Evolutionary conservation across 176 grass and related monocot species (phyloP).

Genomic region (Dendrocalamus sinicus): DNA sequence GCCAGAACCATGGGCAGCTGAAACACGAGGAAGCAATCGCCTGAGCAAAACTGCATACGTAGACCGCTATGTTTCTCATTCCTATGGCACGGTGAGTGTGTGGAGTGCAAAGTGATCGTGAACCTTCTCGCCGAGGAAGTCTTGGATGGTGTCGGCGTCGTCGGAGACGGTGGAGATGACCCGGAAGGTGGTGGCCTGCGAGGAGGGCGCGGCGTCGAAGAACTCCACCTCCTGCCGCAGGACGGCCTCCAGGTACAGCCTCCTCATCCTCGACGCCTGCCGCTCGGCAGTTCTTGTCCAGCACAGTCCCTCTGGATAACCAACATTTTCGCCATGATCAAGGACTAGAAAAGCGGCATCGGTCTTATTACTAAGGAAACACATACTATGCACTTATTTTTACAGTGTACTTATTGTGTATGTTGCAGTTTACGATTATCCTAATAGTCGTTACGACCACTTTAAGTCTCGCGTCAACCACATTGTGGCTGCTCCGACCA

Average conservation of each 20-base stretch:
- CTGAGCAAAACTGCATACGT: not conserved
- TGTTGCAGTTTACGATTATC: accelerated
- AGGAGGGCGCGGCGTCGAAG: conserved; percentile 52
- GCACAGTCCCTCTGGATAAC: conserved; percentile 48
- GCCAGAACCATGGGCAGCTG: conserved; percentile 56
- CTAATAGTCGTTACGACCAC: too few species aligned
- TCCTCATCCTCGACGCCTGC: conserved; percentile 57
- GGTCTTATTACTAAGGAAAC: not conserved
- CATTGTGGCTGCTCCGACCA: too few species aligned
- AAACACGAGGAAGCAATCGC: not conserved
- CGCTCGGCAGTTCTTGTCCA: conserved; percentile 61
- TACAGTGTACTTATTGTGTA: not conserved
- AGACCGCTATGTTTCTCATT: not conserved
- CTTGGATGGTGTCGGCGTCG: conserved; percentile 65
- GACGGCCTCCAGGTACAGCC: conserved; percentile 62
- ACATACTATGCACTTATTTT: too few species aligned
- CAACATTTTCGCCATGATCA: not conserved
- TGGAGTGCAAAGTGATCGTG: not conserved
- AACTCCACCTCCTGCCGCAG: conserved; percentile 59
- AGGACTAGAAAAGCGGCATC: not conserved
- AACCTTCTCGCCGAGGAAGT: conserved; percentile 72
- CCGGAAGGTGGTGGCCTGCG: conserved; percentile 48
- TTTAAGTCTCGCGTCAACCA: too few species aligned
- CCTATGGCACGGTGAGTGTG: not conserved
- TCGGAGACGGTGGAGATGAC: conserved; percentile 69